phyloP scores from a whole-genome alignment of 257 asterid genomes.

The Plantago major region DNA sequence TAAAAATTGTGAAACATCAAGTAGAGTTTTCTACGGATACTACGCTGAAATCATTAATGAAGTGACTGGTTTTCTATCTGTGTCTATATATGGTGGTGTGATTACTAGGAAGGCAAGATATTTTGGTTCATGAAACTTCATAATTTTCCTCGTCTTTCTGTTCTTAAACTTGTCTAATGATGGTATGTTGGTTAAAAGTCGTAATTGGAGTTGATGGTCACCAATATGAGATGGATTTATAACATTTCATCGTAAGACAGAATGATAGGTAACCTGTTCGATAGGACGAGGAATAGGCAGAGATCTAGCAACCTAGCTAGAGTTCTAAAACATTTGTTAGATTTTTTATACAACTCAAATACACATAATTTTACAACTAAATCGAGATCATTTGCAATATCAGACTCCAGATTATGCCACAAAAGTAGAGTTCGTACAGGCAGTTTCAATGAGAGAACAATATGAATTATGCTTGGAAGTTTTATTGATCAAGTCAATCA shows the following conservation, averaged over 20 bases:
- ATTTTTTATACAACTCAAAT: too few species aligned
- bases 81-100: conserved; percentile 1
- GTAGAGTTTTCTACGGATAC: conserved; percentile 13
- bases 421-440: too few species aligned
- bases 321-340: too few species aligned
- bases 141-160: not conserved
- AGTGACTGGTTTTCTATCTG: conserved; percentile 5
- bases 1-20: not conserved
- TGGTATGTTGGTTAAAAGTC: not conserved
- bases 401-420: too few species aligned
- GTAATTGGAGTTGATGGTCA: not conserved
- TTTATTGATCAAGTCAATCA: too few species aligned
- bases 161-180: conserved; percentile 7
- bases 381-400: too few species aligned
- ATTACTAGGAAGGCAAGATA: not conserved
- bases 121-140: conserved; percentile 2
- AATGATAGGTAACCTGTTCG: not conserved
- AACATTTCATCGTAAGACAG: not conserved
- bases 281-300: too few species aligned
- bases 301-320: too few species aligned
- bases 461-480: too few species aligned
- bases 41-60: conserved; percentile 14
- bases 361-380: too few species aligned
- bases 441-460: too few species aligned
- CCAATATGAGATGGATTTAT: not conserved